These are phyloP conservation scores for Flaveria robusta DNA, from an alignment of 129 eudicot genomes.

Conservation along the genomic window DNA sequence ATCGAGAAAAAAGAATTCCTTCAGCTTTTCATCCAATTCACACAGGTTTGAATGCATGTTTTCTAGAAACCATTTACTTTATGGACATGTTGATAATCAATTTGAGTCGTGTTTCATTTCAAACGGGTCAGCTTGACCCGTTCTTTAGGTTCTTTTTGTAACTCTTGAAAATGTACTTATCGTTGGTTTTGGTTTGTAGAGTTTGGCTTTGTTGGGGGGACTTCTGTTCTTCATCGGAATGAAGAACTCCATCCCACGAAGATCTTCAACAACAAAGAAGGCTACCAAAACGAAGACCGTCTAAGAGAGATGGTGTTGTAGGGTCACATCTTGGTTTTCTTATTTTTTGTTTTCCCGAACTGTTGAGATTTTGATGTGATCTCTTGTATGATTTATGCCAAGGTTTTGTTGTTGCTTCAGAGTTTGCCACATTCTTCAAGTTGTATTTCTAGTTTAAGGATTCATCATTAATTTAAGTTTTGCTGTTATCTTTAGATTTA, in stretches of 20 bases:
- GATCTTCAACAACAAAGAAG: conserved; percentile 38
- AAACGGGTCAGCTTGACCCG: neutral
- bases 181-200: conserved; percentile 26
- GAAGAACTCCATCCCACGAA: conserved; percentile 42
- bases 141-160: neutral
- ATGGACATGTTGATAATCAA: too few species aligned
- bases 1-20: conserved; percentile 67
- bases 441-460: conserved; percentile 29
- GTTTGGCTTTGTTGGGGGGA: conserved; percentile 47
- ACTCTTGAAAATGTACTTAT: neutral
- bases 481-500: neutral
- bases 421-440: conserved; percentile 38
- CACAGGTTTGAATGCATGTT: conserved; percentile 48
- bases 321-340: conserved; percentile 29
- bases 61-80: neutral
- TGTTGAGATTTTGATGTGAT: conserved; percentile 31
- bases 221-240: conserved; percentile 42
- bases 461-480: conserved; percentile 22
- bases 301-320: conserved; percentile 30
- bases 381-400: conserved; percentile 34
- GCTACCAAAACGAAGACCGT: conserved; percentile 38
- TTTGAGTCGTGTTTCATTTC: too few species aligned
- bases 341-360: conserved; percentile 22
- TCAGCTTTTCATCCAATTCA: conserved; percentile 70
- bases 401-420: conserved; percentile 26